These are phyloP conservation scores for Ambrosiella beaveri DNA, from an alignment of 2,329 filamentous ascomycete species.

Conservation along the genomic window DNA sequence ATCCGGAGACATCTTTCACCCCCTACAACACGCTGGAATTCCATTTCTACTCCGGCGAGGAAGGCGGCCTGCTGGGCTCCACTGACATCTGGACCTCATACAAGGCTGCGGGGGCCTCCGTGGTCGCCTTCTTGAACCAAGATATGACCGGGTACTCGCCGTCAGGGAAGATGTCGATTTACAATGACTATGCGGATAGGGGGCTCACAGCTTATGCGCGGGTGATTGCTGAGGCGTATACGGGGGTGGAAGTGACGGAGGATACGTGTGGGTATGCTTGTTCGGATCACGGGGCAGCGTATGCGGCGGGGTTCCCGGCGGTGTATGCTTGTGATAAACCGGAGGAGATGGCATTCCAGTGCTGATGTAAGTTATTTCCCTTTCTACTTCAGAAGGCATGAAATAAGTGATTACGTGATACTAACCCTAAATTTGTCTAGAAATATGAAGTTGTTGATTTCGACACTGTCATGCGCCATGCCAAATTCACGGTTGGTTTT, in stretches of 20 bases:
- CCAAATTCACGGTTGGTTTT: conserved; percentile 23
- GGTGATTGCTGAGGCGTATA: conserved; percentile 18
- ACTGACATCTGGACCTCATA: conserved; percentile 27
- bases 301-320: conserved; percentile 24
- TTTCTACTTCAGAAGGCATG: background rate
- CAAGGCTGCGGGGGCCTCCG: conserved; percentile 21
- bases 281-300: conserved; percentile 24
- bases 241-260: conserved; percentile 18
- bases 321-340: conserved; percentile 23
- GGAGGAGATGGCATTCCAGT: conserved; percentile 19
- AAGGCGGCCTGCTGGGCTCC: conserved; percentile 32
- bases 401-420: background rate
- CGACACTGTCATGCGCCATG: conserved; percentile 21
- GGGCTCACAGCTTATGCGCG: conserved; percentile 24
- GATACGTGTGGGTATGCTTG: conserved; percentile 29
- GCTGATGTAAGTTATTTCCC: conserved; percentile 19
- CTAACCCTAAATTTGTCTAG: conserved; percentile 15
- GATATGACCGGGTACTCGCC: conserved; percentile 34
- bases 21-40: conserved; percentile 31
- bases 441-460: conserved; percentile 22
- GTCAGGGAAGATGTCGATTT: conserved; percentile 27
- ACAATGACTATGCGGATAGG: conserved; percentile 28
- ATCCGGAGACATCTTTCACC: conserved; percentile 17
- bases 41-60: conserved; percentile 33
- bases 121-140: conserved; percentile 32